Evolutionary conservation across 306 rosid genomes (phyloP), one percentile per base, ranked within the genome.

Genomic region (Abrus precatorius): DNA sequence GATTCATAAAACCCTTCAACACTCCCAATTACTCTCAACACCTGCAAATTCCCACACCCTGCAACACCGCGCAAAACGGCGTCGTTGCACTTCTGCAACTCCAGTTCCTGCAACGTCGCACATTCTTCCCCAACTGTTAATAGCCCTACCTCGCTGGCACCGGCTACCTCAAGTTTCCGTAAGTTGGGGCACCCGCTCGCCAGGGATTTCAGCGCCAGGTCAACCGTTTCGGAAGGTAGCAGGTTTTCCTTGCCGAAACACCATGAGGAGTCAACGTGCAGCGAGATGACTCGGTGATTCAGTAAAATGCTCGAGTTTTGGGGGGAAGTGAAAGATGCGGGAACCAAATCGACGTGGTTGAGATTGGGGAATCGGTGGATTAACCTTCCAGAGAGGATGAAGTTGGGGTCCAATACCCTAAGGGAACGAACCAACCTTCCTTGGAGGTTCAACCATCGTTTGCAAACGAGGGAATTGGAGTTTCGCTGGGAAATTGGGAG

Each of bases 21-120:
- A 76, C 71, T 69, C 4, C 94, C 93, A 47, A 94, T 84, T 49
- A 94, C n/a, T 50, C 83, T 91, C 89, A 92, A 33, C 7, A 92
- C 87, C 74, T 94, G 98, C 82, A 94, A 55, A 79, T 94, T 89
- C 89, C 1, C 9, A 30, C 74, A 80, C 8, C 14, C 80, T 2
- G 75, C 68, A 0, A 73, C 80, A 0, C 80, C 84, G 0, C 79
- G 69, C 47, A 80, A 53, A 20, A 80, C 79, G n/a, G 76, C 74
- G 8, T 80, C 84, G 6, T 80, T 52, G 29, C 84, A 80, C 3
- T 30, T 43, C 40, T 80, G 84, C 4, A 80, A 4, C 68, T 73
- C 84, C 1, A 80, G 40, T 34, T 80, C 84, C 66, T 62, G 71
- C 68, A 80, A 32, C 5, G 79, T 80, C 2, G 9, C 9, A 33